Evolutionary conservation across 2,329 filamentous ascomycete genomes (phyloP), one percentile per base, ranked within the genome.

Genomic region (Diatrype stigma): DNA sequence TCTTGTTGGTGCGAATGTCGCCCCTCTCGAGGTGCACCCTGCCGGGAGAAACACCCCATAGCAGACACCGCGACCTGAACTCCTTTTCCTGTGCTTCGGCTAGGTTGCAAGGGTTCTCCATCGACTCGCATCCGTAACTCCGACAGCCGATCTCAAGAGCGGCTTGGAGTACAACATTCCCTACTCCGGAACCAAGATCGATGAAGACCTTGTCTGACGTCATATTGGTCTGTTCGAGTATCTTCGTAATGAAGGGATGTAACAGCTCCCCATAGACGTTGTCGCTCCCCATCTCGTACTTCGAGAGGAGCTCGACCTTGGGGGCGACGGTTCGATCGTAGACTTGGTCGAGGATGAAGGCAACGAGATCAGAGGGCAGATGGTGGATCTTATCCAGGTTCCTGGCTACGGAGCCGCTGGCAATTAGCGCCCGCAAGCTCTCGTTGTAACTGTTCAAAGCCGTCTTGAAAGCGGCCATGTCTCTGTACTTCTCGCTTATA

Each of bases 71-170:
- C n/a, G 89, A 84, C 51, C 79, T 77, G 61, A 99, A 96, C 68
- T 99, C 94, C 34, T 80, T 78, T 57, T 87, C 80, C 69, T 97
- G 94, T 23, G 85, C 79, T 23, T 87, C 83, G 7, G 90, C 94
- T 30, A 96, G 80, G 50, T 86, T 84, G 73, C 87, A 92, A 2
- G 92, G 90, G 54, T 94, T 95, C 51, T 87, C 80, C 90, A 96
- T 96, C 79, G 95, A 90, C 70, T 99, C 94, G 63, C 93, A 96
- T 26, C 94, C 94, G 86, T 91, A 96, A 69, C 88, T 93, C 66
- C 96, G 90, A 67, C 91, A 96, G 17, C 94, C 94, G 48, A 93
- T 85, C 68, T 99, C 90, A 19, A 99, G 80, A 0, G 94, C 94
- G 2, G 93, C 91, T 68, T 99, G 94, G 47, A 99, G 75, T 23